Percentiles rank a stretch among this genome's conserved stretches.
Evolutionary conservation across 2,329 filamentous ascomycete species (phyloP).

Genomic region (Incumbomyces delicatus): DNA sequence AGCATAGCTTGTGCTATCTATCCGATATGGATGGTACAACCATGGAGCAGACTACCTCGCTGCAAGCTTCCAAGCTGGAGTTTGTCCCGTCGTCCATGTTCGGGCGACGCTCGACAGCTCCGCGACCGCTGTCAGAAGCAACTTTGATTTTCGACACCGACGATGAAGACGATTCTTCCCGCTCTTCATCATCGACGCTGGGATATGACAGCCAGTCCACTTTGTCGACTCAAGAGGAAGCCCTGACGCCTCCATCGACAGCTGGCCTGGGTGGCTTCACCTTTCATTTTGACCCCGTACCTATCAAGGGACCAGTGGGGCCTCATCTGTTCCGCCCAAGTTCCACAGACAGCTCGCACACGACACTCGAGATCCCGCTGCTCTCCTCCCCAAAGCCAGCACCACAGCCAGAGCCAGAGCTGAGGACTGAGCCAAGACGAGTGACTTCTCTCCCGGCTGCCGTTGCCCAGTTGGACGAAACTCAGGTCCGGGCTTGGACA

Average conservation of each 20-base stretch:
- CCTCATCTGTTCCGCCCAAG: conserved; percentile 75
- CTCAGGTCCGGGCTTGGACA: conserved; percentile 25
- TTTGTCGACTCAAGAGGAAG: conserved; percentile 76
- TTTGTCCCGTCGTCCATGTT: conserved; percentile 15
- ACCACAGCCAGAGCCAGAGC: neutral
- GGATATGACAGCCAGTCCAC: conserved; percentile 53
- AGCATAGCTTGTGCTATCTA: conserved; percentile 3
- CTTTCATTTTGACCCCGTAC: conserved; percentile 44
- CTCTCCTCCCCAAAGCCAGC: no score
- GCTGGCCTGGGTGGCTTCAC: conserved; percentile 52
- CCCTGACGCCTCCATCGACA: conserved; percentile 68
- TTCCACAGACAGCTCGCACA: conserved; percentile 6
- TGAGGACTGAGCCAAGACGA: conserved; percentile 7
- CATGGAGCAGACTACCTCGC: conserved; percentile 7
- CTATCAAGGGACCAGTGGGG: conserved; percentile 61
- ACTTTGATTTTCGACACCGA: conserved; percentile 30
- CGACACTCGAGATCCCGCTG: neutral
- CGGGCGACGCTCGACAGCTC: conserved; percentile 11
- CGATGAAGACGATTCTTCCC: conserved; percentile 25
- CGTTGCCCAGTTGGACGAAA: conserved; percentile 24
- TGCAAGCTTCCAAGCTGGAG: conserved; percentile 17
- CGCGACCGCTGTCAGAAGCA: conserved; percentile 24
- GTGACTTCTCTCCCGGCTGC: conserved; percentile 19
- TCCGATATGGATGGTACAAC: conserved; percentile 16
- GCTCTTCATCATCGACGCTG: conserved; percentile 13